These are phyloP conservation scores for Pterulicium gracile DNA, from an alignment of 1,284 basidiomycete genomes.

Conservation along the genomic window DNA sequence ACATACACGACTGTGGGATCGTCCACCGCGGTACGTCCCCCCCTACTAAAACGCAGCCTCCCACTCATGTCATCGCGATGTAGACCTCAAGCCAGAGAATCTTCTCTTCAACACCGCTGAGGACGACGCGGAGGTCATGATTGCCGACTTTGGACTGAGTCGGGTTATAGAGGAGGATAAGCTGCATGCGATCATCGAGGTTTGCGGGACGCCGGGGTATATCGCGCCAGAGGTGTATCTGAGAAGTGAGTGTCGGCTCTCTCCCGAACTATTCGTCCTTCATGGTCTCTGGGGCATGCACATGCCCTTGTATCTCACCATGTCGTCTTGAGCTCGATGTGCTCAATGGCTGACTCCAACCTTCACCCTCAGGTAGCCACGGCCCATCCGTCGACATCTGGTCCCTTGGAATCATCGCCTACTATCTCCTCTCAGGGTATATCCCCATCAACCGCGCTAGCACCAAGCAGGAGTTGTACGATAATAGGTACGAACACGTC, in stretches of 20 bases:
- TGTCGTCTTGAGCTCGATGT: no score
- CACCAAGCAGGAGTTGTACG: conserved; percentile 85
- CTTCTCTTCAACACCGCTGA: conserved; percentile 85
- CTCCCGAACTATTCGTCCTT: conserved; percentile 8
- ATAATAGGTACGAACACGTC: conserved; percentile 86
- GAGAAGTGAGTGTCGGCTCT: conserved; percentile 48
- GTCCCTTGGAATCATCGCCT: conserved; percentile 95
- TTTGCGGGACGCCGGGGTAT: conserved; percentile 93
- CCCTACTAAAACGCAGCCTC: conserved; percentile 1
- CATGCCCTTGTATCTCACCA: no score
- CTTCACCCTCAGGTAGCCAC: conserved; percentile 64
- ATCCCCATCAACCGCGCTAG: conserved; percentile 90
- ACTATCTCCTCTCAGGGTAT: conserved; percentile 91
- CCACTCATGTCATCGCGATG: not conserved
- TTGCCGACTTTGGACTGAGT: conserved; percentile 94
- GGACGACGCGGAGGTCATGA: conserved; percentile 91
- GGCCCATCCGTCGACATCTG: conserved; percentile 94
- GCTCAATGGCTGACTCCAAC: no score
- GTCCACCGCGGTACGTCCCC: conserved; percentile 73
- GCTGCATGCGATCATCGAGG: conserved; percentile 82
- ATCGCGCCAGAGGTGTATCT: conserved; percentile 99
- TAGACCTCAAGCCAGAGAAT: conserved; percentile 96
- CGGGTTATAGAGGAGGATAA: conserved; percentile 88
- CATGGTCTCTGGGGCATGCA: no score
- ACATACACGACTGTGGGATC: conserved; percentile 88